These are phyloP conservation scores for Coemansia sp. DNA, from an alignment of 192 early-diverging fungal species.

Conservation along the genomic window DNA sequence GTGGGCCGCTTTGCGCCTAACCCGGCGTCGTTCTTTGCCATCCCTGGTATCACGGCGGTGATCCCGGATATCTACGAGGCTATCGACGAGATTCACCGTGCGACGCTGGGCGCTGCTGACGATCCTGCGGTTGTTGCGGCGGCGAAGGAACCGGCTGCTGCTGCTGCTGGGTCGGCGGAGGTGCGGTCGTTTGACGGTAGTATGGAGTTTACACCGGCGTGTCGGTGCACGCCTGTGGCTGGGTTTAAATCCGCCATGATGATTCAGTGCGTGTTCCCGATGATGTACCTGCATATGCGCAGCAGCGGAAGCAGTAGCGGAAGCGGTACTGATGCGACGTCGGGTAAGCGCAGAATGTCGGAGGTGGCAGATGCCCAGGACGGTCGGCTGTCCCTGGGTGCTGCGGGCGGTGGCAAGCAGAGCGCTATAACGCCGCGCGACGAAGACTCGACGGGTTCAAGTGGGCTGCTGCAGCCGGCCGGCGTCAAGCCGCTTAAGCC, in stretches of 20 bases:
- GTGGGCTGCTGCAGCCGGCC: conserved; percentile 7
- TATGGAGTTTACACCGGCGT: conserved; percentile 36
- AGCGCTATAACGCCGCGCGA: conserved; percentile 11
- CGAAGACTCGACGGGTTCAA: not conserved
- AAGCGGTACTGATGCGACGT: not conserved
- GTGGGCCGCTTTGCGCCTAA: conserved; percentile 42
- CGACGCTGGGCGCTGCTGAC: conserved; percentile 16
- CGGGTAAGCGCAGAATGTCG: not conserved
- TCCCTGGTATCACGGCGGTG: conserved; percentile 43
- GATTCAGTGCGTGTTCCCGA: conserved; percentile 44
- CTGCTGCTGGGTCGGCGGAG: conserved; percentile 2
- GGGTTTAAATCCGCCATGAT: conserved; percentile 38
- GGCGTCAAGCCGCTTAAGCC: conserved; percentile 27
- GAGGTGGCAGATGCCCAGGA: conserved; percentile 11
- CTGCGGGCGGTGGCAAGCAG: conserved; percentile 13
- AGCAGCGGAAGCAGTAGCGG: conserved; percentile 3
- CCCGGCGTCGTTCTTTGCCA: conserved; percentile 45
- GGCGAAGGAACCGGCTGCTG: not conserved
- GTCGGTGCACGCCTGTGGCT: conserved; percentile 26
- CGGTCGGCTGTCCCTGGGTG: not conserved
- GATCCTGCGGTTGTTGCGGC: not conserved
- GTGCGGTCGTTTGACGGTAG: conserved; percentile 31
- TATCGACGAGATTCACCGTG: conserved; percentile 46
- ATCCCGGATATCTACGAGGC: conserved; percentile 51
- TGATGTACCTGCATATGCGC: conserved; percentile 22